Percentiles rank a stretch among this genome's conserved stretches.
Conservation (phyloP, 139 green algal genomes). For the Closterium sp. region DNA sequence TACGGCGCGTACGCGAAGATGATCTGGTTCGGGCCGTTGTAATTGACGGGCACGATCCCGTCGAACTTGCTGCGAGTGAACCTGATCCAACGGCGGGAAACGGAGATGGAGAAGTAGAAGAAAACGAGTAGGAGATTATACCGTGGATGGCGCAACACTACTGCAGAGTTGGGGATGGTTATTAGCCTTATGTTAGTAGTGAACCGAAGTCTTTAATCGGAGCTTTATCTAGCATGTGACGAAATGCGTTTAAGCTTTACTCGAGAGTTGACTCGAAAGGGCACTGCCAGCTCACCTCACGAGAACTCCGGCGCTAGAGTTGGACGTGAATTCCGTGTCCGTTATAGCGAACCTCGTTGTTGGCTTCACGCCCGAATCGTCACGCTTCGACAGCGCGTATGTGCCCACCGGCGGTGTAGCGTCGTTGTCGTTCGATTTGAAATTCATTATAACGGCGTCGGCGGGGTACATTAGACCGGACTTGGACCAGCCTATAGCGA, state of each 20-base stretch:
- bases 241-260: no score
- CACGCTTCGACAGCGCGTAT: background rate
- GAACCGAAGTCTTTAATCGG: no score
- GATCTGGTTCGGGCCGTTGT: background rate
- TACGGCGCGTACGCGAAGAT: background rate
- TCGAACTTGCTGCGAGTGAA: background rate
- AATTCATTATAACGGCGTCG: background rate
- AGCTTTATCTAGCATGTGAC: no score
- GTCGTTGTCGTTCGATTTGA: background rate
- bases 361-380: background rate
- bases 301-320: background rate
- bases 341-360: background rate
- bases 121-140: no score
- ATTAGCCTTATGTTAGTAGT: no score
- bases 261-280: no score
- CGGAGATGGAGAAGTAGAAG: no score
- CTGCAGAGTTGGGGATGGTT: no score
- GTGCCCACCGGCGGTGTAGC: background rate
- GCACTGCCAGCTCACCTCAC: background rate
- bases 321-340: background rate
- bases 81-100: no score
- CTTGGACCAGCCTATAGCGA: background rate
- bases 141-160: no score
- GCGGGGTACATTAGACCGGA: background rate
- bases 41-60: background rate